Base-by-base conservation (phyloP, 176 grass and related monocot genomes). In the Carex littledalei region DNA sequence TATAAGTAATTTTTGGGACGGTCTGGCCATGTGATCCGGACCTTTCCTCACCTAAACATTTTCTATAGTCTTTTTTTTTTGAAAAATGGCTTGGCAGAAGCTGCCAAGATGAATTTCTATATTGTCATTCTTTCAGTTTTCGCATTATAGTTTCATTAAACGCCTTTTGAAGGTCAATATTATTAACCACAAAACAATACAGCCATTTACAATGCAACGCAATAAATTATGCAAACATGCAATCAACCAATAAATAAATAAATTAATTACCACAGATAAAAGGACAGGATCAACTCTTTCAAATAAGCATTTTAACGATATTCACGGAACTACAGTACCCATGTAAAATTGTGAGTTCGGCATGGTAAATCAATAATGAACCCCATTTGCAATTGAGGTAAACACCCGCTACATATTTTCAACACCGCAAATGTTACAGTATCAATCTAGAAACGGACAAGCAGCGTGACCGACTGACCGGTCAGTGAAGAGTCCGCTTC, bases 401-500 rank as follows among this genome's bases (percentile, higher is more conserved):
- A 45, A 22, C 70, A 74, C 43, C 70, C 45, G 41, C 47, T 76
- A 76, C 45, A 76, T 76, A 29, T 3, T 26, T 2, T 26, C 15
- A 39, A 11, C 45, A n/a, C 71, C 16, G 43, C 47, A 76, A 53
- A 26, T 76, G 45, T 17, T 53, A 53, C 71, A 76, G 20, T 15
- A 52, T 26, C 4, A 76, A 26, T 52, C 5, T 20, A 76, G 71
- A 52, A 53, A 76, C 20, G 20, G 71, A 76, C 45, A 70, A 41
- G 65, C 13, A 50, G 41, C 70, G 29, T 29, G 29, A 29, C 6
- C n/a, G 10, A 29, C 6, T n/a, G 9, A 50, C 18, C 9, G 49
- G 45, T 76, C 71, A 76, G 71, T 26, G 71, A 76, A 53, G 71
- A 15, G 12, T 76, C 71, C 11, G 53, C 45, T 76, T 76, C 71